Percentiles rank a stretch among this genome's conserved stretches.
Evolutionary conservation across 768 basidiomycete species (phyloP).

Genomic region (Sporobolomyces phaffii): DNA sequence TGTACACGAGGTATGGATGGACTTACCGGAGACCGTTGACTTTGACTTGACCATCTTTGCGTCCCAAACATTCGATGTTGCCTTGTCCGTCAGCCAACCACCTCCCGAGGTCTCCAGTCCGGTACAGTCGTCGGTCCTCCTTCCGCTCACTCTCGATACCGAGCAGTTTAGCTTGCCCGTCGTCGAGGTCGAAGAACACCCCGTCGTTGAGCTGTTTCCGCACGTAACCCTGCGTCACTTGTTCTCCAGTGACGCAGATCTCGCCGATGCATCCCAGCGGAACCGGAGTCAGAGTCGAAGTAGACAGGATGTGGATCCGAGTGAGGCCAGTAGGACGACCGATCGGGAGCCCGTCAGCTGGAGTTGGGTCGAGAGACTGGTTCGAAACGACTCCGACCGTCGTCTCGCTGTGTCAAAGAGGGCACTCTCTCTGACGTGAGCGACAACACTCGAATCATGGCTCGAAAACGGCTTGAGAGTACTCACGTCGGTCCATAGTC

Average conservation of each 20-base stretch:
- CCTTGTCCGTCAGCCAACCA: slow-evolving; percentile 29
- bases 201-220: slow-evolving; percentile 27
- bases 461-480: too few species aligned
- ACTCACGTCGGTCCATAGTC: slow-evolving; percentile 37
- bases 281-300: not conserved
- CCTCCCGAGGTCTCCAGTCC: slow-evolving; percentile 32
- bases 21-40: slow-evolving; percentile 35
- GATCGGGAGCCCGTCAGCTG: slow-evolving; percentile 23
- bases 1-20: not conserved
- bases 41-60: slow-evolving; percentile 38
- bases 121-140: slow-evolving; percentile 20
- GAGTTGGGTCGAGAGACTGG: slow-evolving; percentile 11
- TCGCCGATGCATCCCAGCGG: slow-evolving; percentile 36
- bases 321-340: slow-evolving; percentile 31
- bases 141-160: slow-evolving; percentile 2
- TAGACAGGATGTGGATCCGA: slow-evolving; percentile 22
- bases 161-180: not conserved
- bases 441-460: too few species aligned
- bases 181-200: slow-evolving; percentile 13
- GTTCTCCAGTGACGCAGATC: slow-evolving; percentile 34
- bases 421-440: too few species aligned
- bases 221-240: slow-evolving; percentile 35
- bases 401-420: slow-evolving; percentile 33
- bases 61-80: slow-evolving; percentile 31
- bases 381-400: slow-evolving; percentile 39